Evolutionary conservation across 2,329 filamentous ascomycete genomes (phyloP), one percentile per base, ranked within the genome.

Genomic region (Penicillium hesseltinei): DNA sequence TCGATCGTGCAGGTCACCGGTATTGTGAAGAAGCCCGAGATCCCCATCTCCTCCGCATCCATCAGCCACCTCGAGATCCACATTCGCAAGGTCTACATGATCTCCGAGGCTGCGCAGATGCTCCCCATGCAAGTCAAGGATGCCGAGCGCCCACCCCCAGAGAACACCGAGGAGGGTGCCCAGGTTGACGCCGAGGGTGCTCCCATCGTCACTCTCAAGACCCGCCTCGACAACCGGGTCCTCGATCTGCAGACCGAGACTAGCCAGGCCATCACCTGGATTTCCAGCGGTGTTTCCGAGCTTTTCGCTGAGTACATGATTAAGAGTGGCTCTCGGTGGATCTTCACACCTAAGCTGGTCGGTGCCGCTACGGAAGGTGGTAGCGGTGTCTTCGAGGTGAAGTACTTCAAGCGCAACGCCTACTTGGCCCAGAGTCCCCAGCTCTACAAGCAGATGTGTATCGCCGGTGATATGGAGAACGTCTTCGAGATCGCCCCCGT

Each of bases 281-380:
- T 88, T 69, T 87, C 85, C 63, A 81, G 81, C 69, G 86, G 84
- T 56, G 85, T 90, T 39, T 82, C 84, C 59, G 81, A 84, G 60
- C 81, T 94, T 13, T 95, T 95, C 76, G 80, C 83, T 57, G 87
- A 92, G 66, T 97, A 92, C 74, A 87, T 97, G 65, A 82, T 88
- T 59, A 81, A 84, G 63, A 84, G 84, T 58, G 84, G 86, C 53
- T 96, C 96, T 74, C 86, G 88, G 62, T 85, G 90, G 74, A 92
- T 97, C 69, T 91, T 96, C 73, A 90, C 92, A 2, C 92, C 94
- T 10, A 93, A 92, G 74, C 81, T 99, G 43, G 90, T 96, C 54
- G 92, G 89, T 49, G 89, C 93, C 15, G 90, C 94, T 5, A 94
- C 91, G 4, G 94, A 99, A 78, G 93, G 94, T 68, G 94, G 94